These are phyloP conservation scores for Sarocladium strictum DNA, from an alignment of 2,329 filamentous ascomycete genomes.

Conservation along the genomic window DNA sequence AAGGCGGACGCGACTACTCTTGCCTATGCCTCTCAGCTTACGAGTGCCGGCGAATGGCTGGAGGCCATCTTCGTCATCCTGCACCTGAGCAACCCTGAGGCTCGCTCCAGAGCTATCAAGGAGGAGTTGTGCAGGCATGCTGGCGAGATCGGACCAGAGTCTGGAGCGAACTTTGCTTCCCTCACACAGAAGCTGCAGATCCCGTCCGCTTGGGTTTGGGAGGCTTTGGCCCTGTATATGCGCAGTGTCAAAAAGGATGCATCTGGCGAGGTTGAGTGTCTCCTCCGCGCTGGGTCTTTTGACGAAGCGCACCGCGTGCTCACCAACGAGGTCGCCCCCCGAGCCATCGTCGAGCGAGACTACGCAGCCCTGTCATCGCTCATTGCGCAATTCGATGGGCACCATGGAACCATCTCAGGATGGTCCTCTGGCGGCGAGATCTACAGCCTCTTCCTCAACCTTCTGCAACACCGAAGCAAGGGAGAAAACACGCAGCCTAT, in stretches of 20 bases:
- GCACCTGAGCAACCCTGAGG: constrained; percentile 59
- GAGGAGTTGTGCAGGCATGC: constrained; percentile 71
- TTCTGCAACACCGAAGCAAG: constrained; percentile 39
- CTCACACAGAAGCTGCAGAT: constrained; percentile 63
- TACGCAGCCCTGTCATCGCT: constrained; percentile 64
- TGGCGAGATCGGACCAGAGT: constrained; percentile 54
- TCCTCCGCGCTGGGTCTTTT: constrained; percentile 71
- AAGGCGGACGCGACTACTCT: constrained; percentile 62
- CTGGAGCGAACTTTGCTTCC: constrained; percentile 48
- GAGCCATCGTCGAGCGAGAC: constrained; percentile 75
- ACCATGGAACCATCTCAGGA: constrained; percentile 55
- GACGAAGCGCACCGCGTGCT: constrained; percentile 82
- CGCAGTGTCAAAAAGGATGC: constrained; percentile 66
- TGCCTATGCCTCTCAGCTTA: constrained; percentile 59
- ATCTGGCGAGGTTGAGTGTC: constrained; percentile 66
- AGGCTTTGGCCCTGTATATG: constrained; percentile 78
- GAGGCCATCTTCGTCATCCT: constrained; percentile 72
- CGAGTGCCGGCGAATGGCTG: constrained; percentile 59
- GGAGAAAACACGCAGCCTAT: constrained; percentile 34
- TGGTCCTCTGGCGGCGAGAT: constrained; percentile 79
- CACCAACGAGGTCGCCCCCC: constrained; percentile 72
- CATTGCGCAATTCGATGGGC: constrained; percentile 64
- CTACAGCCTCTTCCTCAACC: constrained; percentile 57
- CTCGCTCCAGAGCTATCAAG: constrained; percentile 62
- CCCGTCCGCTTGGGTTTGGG: constrained; percentile 75